These are phyloP conservation scores for Neonectria magnoliae DNA, from an alignment of 2,329 filamentous ascomycete species.

Conservation along the genomic window DNA sequence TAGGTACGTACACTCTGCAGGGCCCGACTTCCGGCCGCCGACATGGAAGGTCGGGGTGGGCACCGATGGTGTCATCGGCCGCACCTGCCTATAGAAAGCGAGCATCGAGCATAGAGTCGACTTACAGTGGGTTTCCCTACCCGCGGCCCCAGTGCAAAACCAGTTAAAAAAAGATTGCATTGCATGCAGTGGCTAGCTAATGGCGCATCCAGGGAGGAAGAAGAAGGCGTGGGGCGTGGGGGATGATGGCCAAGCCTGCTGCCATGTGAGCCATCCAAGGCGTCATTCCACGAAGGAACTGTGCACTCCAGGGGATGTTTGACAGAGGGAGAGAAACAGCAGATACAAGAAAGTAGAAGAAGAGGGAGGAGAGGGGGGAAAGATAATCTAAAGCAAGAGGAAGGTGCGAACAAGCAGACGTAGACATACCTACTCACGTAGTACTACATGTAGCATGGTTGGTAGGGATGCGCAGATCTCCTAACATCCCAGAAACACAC, in stretches of 20 bases:
- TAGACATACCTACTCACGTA: background rate
- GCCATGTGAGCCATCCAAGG: constrained; percentile 35
- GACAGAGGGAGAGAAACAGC: background rate
- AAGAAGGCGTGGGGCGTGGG: background rate
- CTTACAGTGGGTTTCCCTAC: background rate
- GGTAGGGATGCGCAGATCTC: constrained; percentile 1
- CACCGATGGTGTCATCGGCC: constrained; percentile 24
- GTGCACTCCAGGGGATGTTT: background rate
- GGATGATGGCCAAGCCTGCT: constrained; percentile 1
- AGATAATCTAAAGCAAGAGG: background rate
- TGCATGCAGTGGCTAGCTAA: background rate
- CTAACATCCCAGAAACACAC: constrained; percentile 21
- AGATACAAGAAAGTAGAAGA: background rate
- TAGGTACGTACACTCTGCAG: background rate
- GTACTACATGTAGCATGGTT: background rate
- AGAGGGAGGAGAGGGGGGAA: background rate
- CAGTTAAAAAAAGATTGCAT: background rate
- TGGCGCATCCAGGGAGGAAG: constrained; percentile 14
- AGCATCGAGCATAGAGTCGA: constrained; percentile 1
- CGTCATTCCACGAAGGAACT: constrained; percentile 31
- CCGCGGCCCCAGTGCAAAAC: background rate
- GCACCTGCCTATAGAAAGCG: constrained; percentile 15
- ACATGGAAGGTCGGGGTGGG: constrained; percentile 22
- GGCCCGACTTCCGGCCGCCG: constrained; percentile 41
- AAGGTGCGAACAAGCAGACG: background rate